These are phyloP conservation scores for Blastobotrys chiropterorum DNA, from an alignment of 805 yeast genomes.

Conservation along the genomic window DNA sequence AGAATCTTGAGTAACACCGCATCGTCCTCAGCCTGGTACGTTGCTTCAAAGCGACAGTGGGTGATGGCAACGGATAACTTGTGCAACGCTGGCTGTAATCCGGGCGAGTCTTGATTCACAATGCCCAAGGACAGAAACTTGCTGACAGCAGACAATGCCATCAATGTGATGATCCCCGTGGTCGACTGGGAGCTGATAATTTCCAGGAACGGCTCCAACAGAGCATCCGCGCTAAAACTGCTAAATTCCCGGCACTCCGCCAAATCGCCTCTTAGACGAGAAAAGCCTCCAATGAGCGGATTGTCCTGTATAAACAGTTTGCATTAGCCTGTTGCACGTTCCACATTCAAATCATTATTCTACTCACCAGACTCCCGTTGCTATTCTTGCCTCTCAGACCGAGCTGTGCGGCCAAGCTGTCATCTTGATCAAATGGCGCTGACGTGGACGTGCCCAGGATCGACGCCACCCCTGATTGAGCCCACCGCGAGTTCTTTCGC, in stretches of 20 bases:
- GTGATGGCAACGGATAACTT: conserved; percentile 73
- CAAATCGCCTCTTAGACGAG: conserved; percentile 69
- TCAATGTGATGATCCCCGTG: conserved; percentile 76
- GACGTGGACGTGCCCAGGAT: conserved; percentile 56
- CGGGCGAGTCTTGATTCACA: conserved; percentile 48
- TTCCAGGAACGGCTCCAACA: conserved; percentile 80
- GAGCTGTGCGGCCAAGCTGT: conserved; percentile 7
- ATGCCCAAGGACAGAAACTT: conserved; percentile 69
- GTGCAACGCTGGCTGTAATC: conserved; percentile 51
- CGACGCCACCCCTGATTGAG: conserved; percentile 75
- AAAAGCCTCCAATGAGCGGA: conserved; percentile 71
- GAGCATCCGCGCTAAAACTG: conserved; percentile 61
- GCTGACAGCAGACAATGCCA: conserved; percentile 69
- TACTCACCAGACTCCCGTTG: not conserved
- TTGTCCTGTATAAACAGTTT: conserved; percentile 34
- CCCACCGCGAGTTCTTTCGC: conserved; percentile 79
- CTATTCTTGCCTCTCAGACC: not conserved
- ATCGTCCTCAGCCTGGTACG: conserved; percentile 88
- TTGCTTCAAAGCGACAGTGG: conserved; percentile 92
- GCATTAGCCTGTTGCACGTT: not conserved
- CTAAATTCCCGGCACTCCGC: conserved; percentile 47
- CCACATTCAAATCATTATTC: not conserved
- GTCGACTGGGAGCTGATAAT: conserved; percentile 79
- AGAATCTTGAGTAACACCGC: conserved; percentile 81
- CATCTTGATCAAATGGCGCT: not conserved